These are phyloP conservation scores for Leccinum longicurvipes DNA, from an alignment of 768 basidiomycete genomes.

Conservation along the genomic window DNA sequence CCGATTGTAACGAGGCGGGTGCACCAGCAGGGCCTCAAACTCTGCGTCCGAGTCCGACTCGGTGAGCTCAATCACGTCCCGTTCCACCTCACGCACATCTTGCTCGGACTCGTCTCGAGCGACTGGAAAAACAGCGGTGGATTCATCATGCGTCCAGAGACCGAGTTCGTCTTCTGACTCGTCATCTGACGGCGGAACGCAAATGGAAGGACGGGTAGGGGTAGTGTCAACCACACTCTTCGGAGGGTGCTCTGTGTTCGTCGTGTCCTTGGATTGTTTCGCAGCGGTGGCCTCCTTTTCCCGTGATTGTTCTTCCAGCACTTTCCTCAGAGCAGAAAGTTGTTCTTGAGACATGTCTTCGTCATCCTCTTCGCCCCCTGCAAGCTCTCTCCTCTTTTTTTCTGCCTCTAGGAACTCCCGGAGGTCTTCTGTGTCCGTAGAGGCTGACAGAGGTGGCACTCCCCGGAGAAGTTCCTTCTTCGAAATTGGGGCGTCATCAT, in stretches of 20 bases:
- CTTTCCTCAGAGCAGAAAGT: slow-evolving; percentile 13
- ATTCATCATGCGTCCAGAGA: slow-evolving; percentile 41
- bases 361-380: slow-evolving; percentile 26
- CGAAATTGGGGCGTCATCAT: slow-evolving; percentile 28
- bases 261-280: slow-evolving; percentile 5
- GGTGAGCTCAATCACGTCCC: slow-evolving; percentile 22
- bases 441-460: slow-evolving; percentile 43
- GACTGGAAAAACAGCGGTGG: slow-evolving; percentile 36
- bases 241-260: not conserved
- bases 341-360: slow-evolving; percentile 23
- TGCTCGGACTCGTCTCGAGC: slow-evolving; percentile 16
- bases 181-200: slow-evolving; percentile 16
- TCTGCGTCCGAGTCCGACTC: slow-evolving; percentile 31
- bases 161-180: slow-evolving; percentile 51
- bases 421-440: slow-evolving; percentile 60
- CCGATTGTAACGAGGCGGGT: slow-evolving; percentile 16
- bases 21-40: slow-evolving; percentile 26
- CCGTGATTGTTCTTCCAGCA: slow-evolving; percentile 11
- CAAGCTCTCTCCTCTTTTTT: slow-evolving; percentile 42
- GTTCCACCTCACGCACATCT: slow-evolving; percentile 14
- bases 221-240: slow-evolving; percentile 14
- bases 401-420: slow-evolving; percentile 68
- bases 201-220: slow-evolving; percentile 13
- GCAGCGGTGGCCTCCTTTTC: slow-evolving; percentile 7
- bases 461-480: slow-evolving; percentile 33